phyloP scores from a whole-genome alignment of 2,329 filamentous ascomycete species.

The Pseudogymnoascus verrucosus region DNA sequence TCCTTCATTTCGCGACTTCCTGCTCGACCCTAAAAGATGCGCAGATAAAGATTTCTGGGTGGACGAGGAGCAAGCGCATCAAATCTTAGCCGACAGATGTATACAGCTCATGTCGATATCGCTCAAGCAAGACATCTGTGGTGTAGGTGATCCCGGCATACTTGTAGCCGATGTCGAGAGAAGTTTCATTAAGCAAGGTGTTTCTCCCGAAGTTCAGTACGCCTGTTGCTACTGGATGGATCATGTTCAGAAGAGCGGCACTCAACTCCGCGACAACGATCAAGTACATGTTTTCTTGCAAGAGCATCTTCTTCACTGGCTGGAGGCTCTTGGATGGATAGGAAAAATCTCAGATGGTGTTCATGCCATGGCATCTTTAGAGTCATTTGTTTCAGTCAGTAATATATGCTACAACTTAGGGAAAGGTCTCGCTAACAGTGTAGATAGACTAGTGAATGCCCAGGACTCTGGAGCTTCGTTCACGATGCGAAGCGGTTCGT shows the following conservation, averaged over 20 bases:
- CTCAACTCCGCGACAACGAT: background rate
- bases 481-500: constrained; percentile 10
- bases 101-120: constrained; percentile 22
- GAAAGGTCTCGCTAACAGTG: too few relatives aligned
- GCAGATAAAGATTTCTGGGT: constrained; percentile 25
- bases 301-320: background rate
- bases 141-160: constrained; percentile 13
- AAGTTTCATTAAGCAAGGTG: too few relatives aligned
- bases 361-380: too few relatives aligned
- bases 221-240: constrained; percentile 15
- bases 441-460: too few relatives aligned
- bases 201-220: too few relatives aligned
- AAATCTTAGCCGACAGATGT: constrained; percentile 23
- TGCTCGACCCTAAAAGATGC: constrained; percentile 20
- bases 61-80: constrained; percentile 27
- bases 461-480: too few relatives aligned
- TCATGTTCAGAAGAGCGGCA: constrained; percentile 10
- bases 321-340: too few relatives aligned
- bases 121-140: constrained; percentile 26
- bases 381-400: too few relatives aligned
- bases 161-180: constrained; percentile 16
- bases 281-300: background rate
- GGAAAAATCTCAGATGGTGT: too few relatives aligned
- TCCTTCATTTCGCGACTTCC: constrained; percentile 25
- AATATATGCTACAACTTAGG: too few relatives aligned